Percentiles rank a stretch among this genome's conserved stretches.
Conservation (phyloP, 2,329 filamentous ascomycete genomes). For the Stachybotrys echinatus region DNA sequence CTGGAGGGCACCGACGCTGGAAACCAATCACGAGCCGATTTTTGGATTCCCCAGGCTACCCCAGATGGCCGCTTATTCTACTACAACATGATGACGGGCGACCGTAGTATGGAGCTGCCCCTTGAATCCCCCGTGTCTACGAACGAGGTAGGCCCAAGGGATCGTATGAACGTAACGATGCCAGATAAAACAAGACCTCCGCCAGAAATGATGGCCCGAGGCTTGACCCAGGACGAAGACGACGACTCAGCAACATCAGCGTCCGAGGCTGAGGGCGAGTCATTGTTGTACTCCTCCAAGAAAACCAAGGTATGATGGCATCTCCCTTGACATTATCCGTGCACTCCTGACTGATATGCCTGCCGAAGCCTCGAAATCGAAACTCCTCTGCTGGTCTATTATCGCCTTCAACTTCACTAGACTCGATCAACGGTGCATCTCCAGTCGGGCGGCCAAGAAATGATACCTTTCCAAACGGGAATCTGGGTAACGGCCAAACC, state of each 20-base stretch:
- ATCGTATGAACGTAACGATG: constrained; percentile 82
- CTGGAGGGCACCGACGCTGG: constrained; percentile 58
- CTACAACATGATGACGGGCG: constrained; percentile 95
- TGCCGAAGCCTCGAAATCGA: constrained; percentile 51
- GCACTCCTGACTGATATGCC: neutral
- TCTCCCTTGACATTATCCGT: neutral
- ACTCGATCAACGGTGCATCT: constrained; percentile 73
- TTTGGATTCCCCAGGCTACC: constrained; percentile 98
- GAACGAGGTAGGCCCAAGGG: constrained; percentile 78
- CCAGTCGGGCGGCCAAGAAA: constrained; percentile 46
- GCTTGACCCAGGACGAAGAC: constrained; percentile 77
- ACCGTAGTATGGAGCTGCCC: constrained; percentile 90
- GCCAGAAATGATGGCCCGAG: constrained; percentile 83
- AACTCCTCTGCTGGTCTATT: constrained; percentile 65
- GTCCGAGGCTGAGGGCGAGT: constrained; percentile 77
- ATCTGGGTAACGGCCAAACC: constrained; percentile 29
- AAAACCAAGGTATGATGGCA: constrained; percentile 56
- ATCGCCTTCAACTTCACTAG: constrained; percentile 85
- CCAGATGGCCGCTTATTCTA: constrained; percentile 91
- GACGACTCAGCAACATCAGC: constrained; percentile 83
- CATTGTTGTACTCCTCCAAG: constrained; percentile 59
- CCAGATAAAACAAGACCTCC: constrained; percentile 88
- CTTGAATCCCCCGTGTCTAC: constrained; percentile 80
- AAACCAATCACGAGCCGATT: constrained; percentile 83
- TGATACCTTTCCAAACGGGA: constrained; percentile 46